Base-by-base conservation (phyloP, 768 basidiomycete species). In the Guyanaporus albipodus region DNA sequence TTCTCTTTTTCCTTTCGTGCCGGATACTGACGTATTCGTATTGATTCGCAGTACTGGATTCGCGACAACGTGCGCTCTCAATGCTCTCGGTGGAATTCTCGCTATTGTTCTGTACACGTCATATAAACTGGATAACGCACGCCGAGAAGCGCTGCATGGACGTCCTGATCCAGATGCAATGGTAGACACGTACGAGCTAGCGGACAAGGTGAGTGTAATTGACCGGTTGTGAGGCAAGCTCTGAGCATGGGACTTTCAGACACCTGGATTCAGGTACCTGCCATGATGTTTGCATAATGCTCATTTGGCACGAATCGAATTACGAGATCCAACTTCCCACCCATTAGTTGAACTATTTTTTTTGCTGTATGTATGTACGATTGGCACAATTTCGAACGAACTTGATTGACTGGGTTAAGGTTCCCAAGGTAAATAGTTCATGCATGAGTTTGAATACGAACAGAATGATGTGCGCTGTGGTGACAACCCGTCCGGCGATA, bases 121-220 rank as follows among this genome's bases (percentile, higher is more conserved):
- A 0, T 88, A 85, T 57, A 76, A 74, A 33, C 54, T 63, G 49
- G 84, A 86, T 28, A 88, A 87, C 47, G 67, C 72, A 4, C 67
- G 67, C 8, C 68, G 85, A 38, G 72, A 86, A 48, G 66, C 56
- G 29, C 44, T 72, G 22, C 72, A 83, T 53, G 85, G 85, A 3
- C 72, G 64, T 43, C 74, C 73, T 0, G 63, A 69, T 29, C 66
- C 67, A 2, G 61, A 73, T 50, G 70, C 70, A 2, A 71, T 67
- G 15, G 79, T 87, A 3, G 77, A 87, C 57, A 86, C 82, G 4
- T 68, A 69, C 26, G 73, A 80, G 52, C 61, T 84, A n/a, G 85
- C 85, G 0, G 85, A 87, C 57, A 74, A 82, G 70, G 85, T 84
- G 32, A 41, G 52, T 12, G 12, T 32, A 14, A 17, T 32, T 7